Evolutionary conservation across 1,284 basidiomycete genomes (phyloP).

Genomic region (Gymnopus androsaceus): DNA sequence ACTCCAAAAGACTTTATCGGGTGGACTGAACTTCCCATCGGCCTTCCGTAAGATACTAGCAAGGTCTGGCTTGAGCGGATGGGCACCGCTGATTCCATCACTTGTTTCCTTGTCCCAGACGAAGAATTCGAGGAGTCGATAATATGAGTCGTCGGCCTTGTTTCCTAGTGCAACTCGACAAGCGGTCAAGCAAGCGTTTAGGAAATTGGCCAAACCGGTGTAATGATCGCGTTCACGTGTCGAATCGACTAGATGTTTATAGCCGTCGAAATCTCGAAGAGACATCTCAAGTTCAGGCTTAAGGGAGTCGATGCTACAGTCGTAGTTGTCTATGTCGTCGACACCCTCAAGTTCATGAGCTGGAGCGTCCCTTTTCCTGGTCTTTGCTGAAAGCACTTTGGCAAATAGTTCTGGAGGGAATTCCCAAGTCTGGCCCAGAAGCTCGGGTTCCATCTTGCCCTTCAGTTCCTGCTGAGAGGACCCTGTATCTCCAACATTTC

Average conservation of each 20-base stretch:
- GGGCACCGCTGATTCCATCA: slow-evolving; percentile 1
- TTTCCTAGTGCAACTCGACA: neutral
- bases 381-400: neutral
- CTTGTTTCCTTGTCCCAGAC: neutral
- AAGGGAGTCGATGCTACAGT: neutral
- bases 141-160: neutral
- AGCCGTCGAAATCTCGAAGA: neutral
- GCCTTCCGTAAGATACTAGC: neutral
- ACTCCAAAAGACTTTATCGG: neutral
- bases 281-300: neutral
- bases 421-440: neutral
- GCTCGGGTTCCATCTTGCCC: neutral
- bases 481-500: no score
- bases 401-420: neutral
- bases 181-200: neutral
- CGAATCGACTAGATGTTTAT: neutral
- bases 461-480: no score
- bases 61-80: neutral
- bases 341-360: neutral
- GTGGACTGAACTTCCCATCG: no score
- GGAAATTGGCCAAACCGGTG: neutral
- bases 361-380: neutral
- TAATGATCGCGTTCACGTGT: neutral
- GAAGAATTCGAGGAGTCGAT: neutral
- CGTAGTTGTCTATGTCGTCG: neutral